Conservation (phyloP, 495 filamentous ascomycete species). For the Daldinia concentrica region DNA sequence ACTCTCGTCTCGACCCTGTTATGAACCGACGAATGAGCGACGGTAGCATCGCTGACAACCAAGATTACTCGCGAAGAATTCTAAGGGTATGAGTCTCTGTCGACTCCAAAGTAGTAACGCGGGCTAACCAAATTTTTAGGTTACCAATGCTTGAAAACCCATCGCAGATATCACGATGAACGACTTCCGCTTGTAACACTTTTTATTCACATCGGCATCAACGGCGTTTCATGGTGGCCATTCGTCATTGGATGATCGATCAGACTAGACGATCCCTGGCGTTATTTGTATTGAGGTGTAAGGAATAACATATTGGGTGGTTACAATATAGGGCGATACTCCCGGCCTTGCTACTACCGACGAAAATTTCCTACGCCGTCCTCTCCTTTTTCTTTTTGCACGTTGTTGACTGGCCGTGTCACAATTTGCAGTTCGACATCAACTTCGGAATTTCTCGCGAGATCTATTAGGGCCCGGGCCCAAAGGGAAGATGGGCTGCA, state of each 20-base stretch:
- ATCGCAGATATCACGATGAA: conserved; percentile 56
- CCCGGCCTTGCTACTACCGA: conserved; percentile 43
- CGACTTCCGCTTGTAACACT: conserved; percentile 56
- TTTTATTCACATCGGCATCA: conserved; percentile 59
- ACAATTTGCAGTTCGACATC: conserved; percentile 34
- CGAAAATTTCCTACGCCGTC: conserved; percentile 50
- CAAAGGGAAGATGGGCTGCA: conserved; percentile 17
- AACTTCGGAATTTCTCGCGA: conserved; percentile 39
- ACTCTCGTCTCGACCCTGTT: conserved; percentile 88
- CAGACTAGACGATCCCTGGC: conserved; percentile 48
- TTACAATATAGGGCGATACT: conserved; percentile 44
- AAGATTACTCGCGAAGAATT: conserved; percentile 96
- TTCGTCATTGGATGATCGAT: conserved; percentile 57
- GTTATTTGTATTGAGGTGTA: conserved; percentile 51
- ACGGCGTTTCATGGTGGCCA: conserved; percentile 60
- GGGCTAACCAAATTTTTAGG: conserved; percentile 51
- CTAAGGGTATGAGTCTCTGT: conserved; percentile 72
- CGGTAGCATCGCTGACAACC: conserved; percentile 96
- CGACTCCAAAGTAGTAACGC: conserved; percentile 1
- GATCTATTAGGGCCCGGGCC: conserved; percentile 42
- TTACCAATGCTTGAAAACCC: conserved; percentile 64
- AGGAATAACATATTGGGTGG: conserved; percentile 46
- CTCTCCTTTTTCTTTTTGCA: conserved; percentile 56
- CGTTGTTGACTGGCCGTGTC: conserved; percentile 37
- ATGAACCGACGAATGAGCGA: conserved; percentile 93